These are phyloP conservation scores for Yamadazyma phyllophila DNA, from an alignment of 805 yeast species.

Conservation along the genomic window DNA sequence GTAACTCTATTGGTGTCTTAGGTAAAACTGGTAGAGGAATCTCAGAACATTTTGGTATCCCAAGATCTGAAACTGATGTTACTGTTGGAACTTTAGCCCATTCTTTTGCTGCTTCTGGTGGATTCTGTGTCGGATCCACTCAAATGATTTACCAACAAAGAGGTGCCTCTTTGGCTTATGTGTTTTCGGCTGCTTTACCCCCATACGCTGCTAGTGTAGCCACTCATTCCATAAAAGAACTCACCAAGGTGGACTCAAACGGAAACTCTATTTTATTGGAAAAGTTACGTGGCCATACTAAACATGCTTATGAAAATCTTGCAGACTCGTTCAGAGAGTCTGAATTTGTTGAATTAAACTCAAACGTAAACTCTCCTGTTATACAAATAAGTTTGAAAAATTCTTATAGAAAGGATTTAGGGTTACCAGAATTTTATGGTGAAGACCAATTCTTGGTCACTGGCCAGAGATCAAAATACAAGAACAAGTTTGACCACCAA, in stretches of 20 bases:
- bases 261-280: constrained; percentile 36
- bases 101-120: constrained; percentile 84
- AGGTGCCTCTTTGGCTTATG: constrained; percentile 84
- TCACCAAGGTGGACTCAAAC: constrained; percentile 29
- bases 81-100: constrained; percentile 85
- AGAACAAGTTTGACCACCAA: constrained; percentile 38
- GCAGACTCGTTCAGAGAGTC: constrained; percentile 32
- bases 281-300: constrained; percentile 40
- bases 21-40: constrained; percentile 87
- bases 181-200: constrained; percentile 92
- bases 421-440: constrained; percentile 51
- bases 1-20: constrained; percentile 79
- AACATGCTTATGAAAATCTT: constrained; percentile 40
- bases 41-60: constrained; percentile 67
- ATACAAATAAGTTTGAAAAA: constrained; percentile 62
- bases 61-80: constrained; percentile 73
- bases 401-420: constrained; percentile 41
- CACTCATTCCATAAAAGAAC: constrained; percentile 50
- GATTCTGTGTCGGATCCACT: constrained; percentile 83
- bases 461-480: constrained; percentile 43
- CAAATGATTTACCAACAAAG: constrained; percentile 91
- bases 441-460: constrained; percentile 42
- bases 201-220: constrained; percentile 74
- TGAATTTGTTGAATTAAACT: constrained; percentile 49
- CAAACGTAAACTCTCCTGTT: constrained; percentile 62